Evolutionary conservation across 371 early-diverging fungal species (phyloP), one percentile per base, ranked within the genome.

Genomic region (Mucor velutinosus): DNA sequence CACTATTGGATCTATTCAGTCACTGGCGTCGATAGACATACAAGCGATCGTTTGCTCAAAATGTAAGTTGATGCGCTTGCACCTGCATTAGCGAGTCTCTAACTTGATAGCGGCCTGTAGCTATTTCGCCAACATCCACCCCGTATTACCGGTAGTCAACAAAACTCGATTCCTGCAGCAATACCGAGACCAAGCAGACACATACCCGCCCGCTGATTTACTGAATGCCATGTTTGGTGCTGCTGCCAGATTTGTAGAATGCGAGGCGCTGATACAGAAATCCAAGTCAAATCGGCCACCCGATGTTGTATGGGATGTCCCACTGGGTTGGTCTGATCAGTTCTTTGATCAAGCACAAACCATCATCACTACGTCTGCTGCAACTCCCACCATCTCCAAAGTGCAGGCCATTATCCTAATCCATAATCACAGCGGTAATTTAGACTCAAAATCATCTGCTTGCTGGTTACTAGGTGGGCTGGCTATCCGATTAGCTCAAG

Each of bases 201-300:
- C 74, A 4, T 82, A 76, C 64, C 83, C 83, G 2, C 62, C 76
- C 1, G 61, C 76, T 7, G 80, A 78, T 39, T 32, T 82, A 27
- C 55, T 82, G 5, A 82, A 82, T 68, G 80, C 83, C 21, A 82
- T 82, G 83, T 72, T 82, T 58, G 83, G 83, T 37, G 80, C 83
- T 14, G 83, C 83, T 14, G 83, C 80, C 15, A 66, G 83, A 12
- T 82, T 78, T 59, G 76, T 76, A 10, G 83, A 82, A 62, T 76
- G 75, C 37, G 81, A 78, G 39, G 63, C 71, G 4, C 58, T 69
- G 2, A 66, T 66, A 29, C 67, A 66, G 1, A 72, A 74, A 23
- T 41, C 64, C 15, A 70, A 73, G 10, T 8, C 23, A 14, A 57
- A 63, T 58, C 35, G 65, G n/a, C 70, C 79, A 3, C 69, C 75